Evolutionary conservation across 371 early-diverging fungal genomes (phyloP).

Genomic region (Mortierella sp.): DNA sequence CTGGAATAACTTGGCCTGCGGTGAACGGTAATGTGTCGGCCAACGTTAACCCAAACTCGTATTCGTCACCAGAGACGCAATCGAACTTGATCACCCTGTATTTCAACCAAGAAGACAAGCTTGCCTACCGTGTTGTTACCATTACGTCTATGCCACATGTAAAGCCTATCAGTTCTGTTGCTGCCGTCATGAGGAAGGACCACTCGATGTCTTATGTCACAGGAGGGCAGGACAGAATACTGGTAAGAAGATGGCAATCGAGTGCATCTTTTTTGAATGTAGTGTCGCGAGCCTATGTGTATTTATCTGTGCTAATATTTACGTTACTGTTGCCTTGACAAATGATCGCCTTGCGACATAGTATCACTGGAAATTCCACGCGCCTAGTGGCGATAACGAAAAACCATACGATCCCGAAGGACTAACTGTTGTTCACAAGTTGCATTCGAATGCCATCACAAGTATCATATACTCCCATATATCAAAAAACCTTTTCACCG

Average conservation of each 20-base stretch:
- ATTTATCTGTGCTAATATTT: background rate
- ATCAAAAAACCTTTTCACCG: constrained; percentile 21
- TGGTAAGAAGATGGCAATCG: constrained; percentile 25
- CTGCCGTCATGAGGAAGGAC: constrained; percentile 22
- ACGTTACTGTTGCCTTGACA: background rate
- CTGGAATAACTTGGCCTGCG: constrained; percentile 12
- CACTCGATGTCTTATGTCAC: constrained; percentile 34
- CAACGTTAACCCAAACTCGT: background rate
- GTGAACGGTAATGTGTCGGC: background rate
- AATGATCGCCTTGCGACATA: background rate
- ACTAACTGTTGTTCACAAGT: constrained; percentile 14
- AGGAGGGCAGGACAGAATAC: constrained; percentile 20
- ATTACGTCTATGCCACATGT: constrained; percentile 26
- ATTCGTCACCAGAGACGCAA: constrained; percentile 29
- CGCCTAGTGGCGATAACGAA: background rate
- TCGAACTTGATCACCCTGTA: constrained; percentile 29
- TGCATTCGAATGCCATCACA: constrained; percentile 16
- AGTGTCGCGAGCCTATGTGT: background rate
- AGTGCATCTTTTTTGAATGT: background rate
- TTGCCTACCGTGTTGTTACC: constrained; percentile 7
- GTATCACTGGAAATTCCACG: constrained; percentile 34
- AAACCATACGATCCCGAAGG: constrained; percentile 12
- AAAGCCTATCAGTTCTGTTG: constrained; percentile 18
- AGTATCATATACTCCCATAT: constrained; percentile 21
- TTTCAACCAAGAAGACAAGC: constrained; percentile 14